Percentiles rank a stretch among this genome's conserved stretches.
These are phyloP conservation scores for Colletotrichum sp. DNA, from an alignment of 2,329 filamentous ascomycete genomes.

Conservation along the genomic window DNA sequence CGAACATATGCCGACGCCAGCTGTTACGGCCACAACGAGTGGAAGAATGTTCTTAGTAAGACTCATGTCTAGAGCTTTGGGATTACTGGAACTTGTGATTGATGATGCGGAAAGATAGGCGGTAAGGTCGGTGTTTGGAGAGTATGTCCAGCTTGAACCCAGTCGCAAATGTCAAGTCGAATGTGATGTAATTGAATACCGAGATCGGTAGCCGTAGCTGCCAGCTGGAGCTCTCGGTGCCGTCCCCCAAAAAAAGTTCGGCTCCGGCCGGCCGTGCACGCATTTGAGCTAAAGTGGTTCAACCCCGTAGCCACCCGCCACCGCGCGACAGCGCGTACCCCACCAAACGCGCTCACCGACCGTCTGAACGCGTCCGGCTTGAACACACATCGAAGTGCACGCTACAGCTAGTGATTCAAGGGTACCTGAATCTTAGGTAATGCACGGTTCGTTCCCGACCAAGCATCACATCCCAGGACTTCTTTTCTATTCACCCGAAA, in stretches of 20 bases:
- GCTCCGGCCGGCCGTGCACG: constrained; percentile 3
- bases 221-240: not conserved
- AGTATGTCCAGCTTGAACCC: not conserved
- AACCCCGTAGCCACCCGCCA: not conserved
- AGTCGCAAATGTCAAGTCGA: not conserved
- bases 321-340: constrained; percentile 1
- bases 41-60: constrained; percentile 4
- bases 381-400: not conserved
- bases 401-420: not conserved
- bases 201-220: not conserved
- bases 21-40: not conserved
- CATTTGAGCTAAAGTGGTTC: constrained; percentile 9
- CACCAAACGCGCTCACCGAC: constrained; percentile 15
- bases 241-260: not conserved
- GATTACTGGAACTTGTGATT: not conserved
- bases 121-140: not conserved
- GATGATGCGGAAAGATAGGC: not conserved
- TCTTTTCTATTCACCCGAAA: not conserved
- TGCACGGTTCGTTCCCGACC: not conserved
- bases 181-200: not conserved
- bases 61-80: not conserved
- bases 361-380: constrained; percentile 10
- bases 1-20: constrained; percentile 14
- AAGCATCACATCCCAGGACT: not conserved
- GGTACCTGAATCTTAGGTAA: constrained; percentile 1